A percentile compares a stretch with the other conserved stretches of the same genome.
Conservation (phyloP, 2,329 filamentous ascomycete genomes). For the Diaporthe amygdali region DNA sequence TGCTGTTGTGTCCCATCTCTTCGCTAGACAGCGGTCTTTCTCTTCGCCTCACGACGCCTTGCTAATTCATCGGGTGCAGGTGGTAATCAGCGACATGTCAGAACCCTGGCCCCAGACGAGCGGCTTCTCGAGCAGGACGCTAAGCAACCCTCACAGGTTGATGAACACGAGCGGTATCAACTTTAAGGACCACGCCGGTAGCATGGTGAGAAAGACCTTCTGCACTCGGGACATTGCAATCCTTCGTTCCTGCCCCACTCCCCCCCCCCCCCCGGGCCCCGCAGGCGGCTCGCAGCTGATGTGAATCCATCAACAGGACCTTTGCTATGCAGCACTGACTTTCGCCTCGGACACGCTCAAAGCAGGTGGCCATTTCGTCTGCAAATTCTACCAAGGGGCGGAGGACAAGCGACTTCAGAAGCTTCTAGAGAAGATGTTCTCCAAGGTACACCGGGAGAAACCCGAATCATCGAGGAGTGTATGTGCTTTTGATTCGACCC, state of each 20-base stretch:
- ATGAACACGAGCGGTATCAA: conserved; percentile 95
- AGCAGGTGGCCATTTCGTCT: conserved; percentile 86
- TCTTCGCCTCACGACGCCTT: neutral
- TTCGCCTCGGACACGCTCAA: conserved; percentile 88
- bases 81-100: conserved; percentile 99
- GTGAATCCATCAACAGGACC: conserved; percentile 63
- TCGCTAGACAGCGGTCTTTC: neutral
- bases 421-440: conserved; percentile 77
- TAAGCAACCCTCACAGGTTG: conserved; percentile 99
- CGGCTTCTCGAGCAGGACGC: conserved; percentile 82
- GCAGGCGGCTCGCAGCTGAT: neutral
- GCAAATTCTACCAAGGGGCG: conserved; percentile 94
- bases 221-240: neutral
- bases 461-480: conserved; percentile 89
- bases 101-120: conserved; percentile 87
- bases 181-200: conserved; percentile 88
- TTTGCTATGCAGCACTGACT: conserved; percentile 82
- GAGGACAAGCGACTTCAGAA: conserved; percentile 84
- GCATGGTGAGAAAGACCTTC: conserved; percentile 74
- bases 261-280: neutral
- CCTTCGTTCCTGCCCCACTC: neutral
- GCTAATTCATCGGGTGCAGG: conserved; percentile 42
- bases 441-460: conserved; percentile 84
- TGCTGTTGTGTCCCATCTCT: neutral
- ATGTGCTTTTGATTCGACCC: conserved; percentile 40